Base-by-base conservation (phyloP, 768 basidiomycete species). In the Amanita muscaria region DNA sequence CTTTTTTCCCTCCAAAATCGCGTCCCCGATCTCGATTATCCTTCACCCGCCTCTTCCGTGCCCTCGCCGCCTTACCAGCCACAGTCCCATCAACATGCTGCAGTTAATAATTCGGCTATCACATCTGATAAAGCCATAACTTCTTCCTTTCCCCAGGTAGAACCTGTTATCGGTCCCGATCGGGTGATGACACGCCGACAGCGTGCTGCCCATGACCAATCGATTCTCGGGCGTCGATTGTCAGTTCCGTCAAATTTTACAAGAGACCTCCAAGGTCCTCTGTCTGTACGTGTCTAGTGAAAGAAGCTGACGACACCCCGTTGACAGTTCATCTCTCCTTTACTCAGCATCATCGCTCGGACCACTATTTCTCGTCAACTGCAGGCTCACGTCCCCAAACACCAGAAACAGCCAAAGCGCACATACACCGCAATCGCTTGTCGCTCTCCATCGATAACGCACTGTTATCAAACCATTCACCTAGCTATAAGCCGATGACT, bases 91-190 rank as follows among this genome's bases (percentile, higher is more conserved):
- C 59, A 59, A 1, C 59, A 59, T 10, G 51, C 57, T 12, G 42
- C 63, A 11, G 51, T 51, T 50, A 52, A 58, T 34, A 57, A 54
- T 36, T 49, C 56, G 34, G 39, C 45, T 42, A 54, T 44, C 44
- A 42, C 45, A 44, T 41, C 48, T n/a, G 51, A 50, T 40, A 52
- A 59, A 23, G 25, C 43, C 40, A 47, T 51, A n/a, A 40, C 51
- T 32, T 47, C 63, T 10, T 39, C 48, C 8, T 64, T 70, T 40
- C 47, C 54, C 29, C 75, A 75, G 59, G 61, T 75, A 30, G 63
- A 72, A 10, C 62, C 73, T 23, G 75, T 67, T 61, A 69, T 76
- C 49, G 78, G 77, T 0, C 76, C 78, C 37, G 61, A 63, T 49
- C 73, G 78, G 40, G 30, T 46, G 22, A 48, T 64, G 24, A 69